phyloP scores from a whole-genome alignment of 305 asterid genomes.

The Striga hermonthica region DNA sequence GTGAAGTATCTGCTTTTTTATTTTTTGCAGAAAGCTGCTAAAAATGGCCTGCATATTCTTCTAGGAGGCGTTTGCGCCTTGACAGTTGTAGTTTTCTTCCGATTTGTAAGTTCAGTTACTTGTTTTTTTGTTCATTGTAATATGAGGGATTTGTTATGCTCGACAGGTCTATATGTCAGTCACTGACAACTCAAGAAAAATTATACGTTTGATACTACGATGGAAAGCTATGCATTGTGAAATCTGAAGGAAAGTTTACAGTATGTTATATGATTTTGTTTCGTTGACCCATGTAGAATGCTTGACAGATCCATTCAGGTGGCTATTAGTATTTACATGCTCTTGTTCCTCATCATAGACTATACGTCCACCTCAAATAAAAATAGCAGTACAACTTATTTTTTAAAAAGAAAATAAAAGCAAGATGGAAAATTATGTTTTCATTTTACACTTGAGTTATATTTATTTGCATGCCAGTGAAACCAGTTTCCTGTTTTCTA shows the following conservation, averaged over 20 bases:
- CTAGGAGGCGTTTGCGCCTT: slow-evolving; percentile 93
- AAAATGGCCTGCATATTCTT: slow-evolving; percentile 83
- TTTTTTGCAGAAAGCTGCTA: slow-evolving; percentile 71
- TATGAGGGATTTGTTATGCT: slow-evolving; percentile 22
- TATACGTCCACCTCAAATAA: slow-evolving; percentile 1
- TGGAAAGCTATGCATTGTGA: slow-evolving; percentile 12
- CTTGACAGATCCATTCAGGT: neutral
- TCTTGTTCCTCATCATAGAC: neutral
- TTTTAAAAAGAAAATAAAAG: slow-evolving; percentile 4
- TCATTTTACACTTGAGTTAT: neutral
- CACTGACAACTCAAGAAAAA: slow-evolving; percentile 19
- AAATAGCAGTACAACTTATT: neutral
- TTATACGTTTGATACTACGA: neutral
- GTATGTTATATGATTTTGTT: slow-evolving; percentile 9
- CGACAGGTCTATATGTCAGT: neutral
- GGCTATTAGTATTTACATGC: neutral
- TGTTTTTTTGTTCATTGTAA: slow-evolving; percentile 13
- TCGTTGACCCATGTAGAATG: slow-evolving; percentile 9
- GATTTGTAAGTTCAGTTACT: slow-evolving; percentile 68
- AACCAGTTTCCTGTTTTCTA: neutral
- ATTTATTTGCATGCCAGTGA: neutral
- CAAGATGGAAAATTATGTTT: neutral
- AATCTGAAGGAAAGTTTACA: slow-evolving; percentile 17
- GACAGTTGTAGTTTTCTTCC: slow-evolving; percentile 80
- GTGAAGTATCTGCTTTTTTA: slow-evolving; percentile 28